phyloP scores from a whole-genome alignment of 352 stramenopile genomes.

The Globisporangium parvum region DNA sequence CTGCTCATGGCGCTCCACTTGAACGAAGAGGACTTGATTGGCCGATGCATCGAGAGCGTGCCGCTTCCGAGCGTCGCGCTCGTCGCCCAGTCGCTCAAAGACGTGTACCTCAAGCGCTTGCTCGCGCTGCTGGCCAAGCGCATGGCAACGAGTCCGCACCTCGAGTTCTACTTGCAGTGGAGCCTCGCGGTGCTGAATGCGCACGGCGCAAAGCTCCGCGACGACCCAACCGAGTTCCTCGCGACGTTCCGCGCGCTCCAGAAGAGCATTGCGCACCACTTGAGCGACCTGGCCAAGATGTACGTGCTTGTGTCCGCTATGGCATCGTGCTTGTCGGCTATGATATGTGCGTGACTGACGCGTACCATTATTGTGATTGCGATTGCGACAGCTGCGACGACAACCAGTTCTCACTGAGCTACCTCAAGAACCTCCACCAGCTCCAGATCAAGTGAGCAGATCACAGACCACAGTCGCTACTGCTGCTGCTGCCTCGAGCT shows the following conservation, averaged over 20 bases:
- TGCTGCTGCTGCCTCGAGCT: neutral
- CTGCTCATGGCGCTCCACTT: slow-evolving; percentile 96
- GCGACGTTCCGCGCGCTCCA: slow-evolving; percentile 80
- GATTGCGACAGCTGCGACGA: slow-evolving; percentile 67
- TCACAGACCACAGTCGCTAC: too few species aligned
- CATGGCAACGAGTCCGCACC: slow-evolving; percentile 89
- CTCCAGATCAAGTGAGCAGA: slow-evolving; percentile 24
- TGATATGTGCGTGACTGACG: neutral
- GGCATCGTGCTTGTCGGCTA: too few species aligned
- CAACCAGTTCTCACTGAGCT: slow-evolving; percentile 87
- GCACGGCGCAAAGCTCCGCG: slow-evolving; percentile 85
- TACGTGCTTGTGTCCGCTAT: slow-evolving; percentile 27
- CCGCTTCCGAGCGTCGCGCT: slow-evolving; percentile 86
- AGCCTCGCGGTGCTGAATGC: slow-evolving; percentile 91
- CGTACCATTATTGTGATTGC: slow-evolving; percentile 5
- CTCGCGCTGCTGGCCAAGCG: slow-evolving; percentile 91
- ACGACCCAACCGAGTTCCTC: slow-evolving; percentile 72
- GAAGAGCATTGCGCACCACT: slow-evolving; percentile 80
- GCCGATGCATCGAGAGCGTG: slow-evolving; percentile 88
- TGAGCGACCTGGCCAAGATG: slow-evolving; percentile 83
- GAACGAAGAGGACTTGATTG: slow-evolving; percentile 94
- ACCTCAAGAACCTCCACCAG: slow-evolving; percentile 66
- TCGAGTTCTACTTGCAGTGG: slow-evolving; percentile 98
- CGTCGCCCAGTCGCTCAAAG: slow-evolving; percentile 88
- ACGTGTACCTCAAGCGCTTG: slow-evolving; percentile 90